Evolutionary conservation across 1,284 basidiomycete genomes (phyloP), one percentile per base, ranked within the genome.

Genomic region (Quambalaria eucalypti): DNA sequence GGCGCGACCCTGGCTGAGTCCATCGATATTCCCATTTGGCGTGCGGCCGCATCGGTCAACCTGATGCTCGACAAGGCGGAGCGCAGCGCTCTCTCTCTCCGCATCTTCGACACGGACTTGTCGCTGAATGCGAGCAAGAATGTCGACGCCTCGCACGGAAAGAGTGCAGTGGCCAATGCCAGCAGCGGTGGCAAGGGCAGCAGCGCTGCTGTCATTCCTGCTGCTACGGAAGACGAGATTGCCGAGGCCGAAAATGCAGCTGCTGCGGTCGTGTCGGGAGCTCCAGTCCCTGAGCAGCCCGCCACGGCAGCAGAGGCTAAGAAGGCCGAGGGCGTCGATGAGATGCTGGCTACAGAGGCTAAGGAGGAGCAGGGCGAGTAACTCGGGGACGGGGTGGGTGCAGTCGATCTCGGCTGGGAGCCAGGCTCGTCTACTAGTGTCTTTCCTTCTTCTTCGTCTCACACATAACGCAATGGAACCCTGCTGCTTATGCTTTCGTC

Each of bases 11-110:
- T 75, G 9, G 60, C 62, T 1, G 60, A 65, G 36, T 54, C 49
- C 33, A 48, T 75, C 28, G 61, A 57, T 49, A 61, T 70, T 55
- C 70, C 71, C 19, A 58, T 75, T 29, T 75, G 73, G 73, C 54
- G 71, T 28, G 72, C 73, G 23, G 54, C 65, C 23, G 67, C 68
- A 29, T 71, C 68, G 26, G 63, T 65, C 47, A 72, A 75, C 42
- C 50, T 75, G 28, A 75, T 75, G 73, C 65, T 75, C 10, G 71
- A 75, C 60, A 75, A 73, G 65, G 66, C 72, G 59, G 73, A 74
- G 50, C 36, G 46, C 54, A 68, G 70, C 30, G 69, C 71, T 3
- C 52, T 73, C 4, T 72, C 69, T 26, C 66, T 55, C 57, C 65
- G 71, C 21, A 59, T 73, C 52, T 73, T 72, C 47, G 70, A 68